Conservation (phyloP, 1,284 basidiomycete genomes). For the Exobasidium cylindrosporum region DNA sequence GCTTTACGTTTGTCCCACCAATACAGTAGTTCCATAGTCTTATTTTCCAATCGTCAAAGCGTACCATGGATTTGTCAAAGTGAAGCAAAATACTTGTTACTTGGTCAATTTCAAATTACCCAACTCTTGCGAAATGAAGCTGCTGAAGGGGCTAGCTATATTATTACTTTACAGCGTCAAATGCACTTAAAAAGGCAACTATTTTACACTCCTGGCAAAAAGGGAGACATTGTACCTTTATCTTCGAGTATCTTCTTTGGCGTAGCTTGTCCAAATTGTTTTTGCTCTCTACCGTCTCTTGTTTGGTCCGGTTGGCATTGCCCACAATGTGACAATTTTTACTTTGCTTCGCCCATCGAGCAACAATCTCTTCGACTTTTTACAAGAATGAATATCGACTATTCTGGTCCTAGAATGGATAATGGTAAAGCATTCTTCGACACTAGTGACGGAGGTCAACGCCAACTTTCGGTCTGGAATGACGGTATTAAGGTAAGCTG, state of each 20-base stretch:
- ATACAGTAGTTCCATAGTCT: neutral
- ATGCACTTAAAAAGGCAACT: neutral
- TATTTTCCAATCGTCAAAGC: neutral
- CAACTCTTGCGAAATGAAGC: neutral
- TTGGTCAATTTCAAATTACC: neutral
- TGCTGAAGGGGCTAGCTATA: neutral
- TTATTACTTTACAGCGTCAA: neutral
- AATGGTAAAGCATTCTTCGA: neutral
- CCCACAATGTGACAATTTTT: neutral
- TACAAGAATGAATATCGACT: neutral
- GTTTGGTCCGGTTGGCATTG: slow-evolving; percentile 1
- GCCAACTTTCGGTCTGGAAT: slow-evolving; percentile 1
- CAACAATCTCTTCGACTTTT: neutral
- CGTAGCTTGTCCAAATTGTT: neutral
- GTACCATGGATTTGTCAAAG: neutral
- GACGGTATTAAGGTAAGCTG: slow-evolving; percentile 6
- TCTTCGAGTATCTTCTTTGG: neutral
- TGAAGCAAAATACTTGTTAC: neutral
- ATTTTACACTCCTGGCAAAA: neutral
- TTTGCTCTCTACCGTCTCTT: neutral
- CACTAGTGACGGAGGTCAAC: neutral
- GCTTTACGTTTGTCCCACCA: too few species aligned
- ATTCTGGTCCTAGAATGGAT: slow-evolving; percentile 11
- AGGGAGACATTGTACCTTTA: neutral
- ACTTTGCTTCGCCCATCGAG: neutral